These are phyloP conservation scores for Ceratobasidium sp. DNA, from an alignment of 1,284 basidiomycete species.

Conservation along the genomic window DNA sequence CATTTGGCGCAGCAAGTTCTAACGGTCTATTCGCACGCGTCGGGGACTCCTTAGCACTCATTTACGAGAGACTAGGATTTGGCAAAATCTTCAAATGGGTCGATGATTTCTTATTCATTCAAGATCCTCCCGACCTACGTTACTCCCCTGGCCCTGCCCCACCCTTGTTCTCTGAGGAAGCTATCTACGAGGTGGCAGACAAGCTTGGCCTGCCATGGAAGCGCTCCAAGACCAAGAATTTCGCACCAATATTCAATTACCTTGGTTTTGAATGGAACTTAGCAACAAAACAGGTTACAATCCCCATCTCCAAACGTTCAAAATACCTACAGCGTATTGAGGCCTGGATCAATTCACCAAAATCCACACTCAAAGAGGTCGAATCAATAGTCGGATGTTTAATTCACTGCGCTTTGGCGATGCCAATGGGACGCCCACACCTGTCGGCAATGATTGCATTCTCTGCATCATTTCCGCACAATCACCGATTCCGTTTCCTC, in stretches of 20 bases:
- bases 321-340: slow-evolving; percentile 17
- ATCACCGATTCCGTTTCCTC: not conserved
- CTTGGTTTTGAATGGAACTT: slow-evolving; percentile 57
- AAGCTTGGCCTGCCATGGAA: slow-evolving; percentile 55
- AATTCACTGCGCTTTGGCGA: slow-evolving; percentile 24
- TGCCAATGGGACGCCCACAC: slow-evolving; percentile 11
- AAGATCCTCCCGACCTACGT: not conserved
- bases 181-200: slow-evolving; percentile 50
- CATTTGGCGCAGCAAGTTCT: slow-evolving; percentile 54
- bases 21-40: slow-evolving; percentile 53
- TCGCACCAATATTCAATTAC: slow-evolving; percentile 51
- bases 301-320: slow-evolving; percentile 28
- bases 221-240: slow-evolving; percentile 49
- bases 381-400: slow-evolving; percentile 35
- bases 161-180: not conserved
- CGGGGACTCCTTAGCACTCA: slow-evolving; percentile 51
- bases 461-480: not conserved
- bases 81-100: slow-evolving; percentile 57
- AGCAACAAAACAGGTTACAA: not conserved
- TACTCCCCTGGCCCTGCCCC: not conserved
- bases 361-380: not conserved
- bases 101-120: slow-evolving; percentile 58
- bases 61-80: slow-evolving; percentile 51
- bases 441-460: slow-evolving; percentile 1
- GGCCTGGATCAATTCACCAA: not conserved